Evolutionary conservation across 108 stramenopile species (phyloP), one percentile per base, ranked within the genome.

Genomic region (Skeletonema costatum): DNA sequence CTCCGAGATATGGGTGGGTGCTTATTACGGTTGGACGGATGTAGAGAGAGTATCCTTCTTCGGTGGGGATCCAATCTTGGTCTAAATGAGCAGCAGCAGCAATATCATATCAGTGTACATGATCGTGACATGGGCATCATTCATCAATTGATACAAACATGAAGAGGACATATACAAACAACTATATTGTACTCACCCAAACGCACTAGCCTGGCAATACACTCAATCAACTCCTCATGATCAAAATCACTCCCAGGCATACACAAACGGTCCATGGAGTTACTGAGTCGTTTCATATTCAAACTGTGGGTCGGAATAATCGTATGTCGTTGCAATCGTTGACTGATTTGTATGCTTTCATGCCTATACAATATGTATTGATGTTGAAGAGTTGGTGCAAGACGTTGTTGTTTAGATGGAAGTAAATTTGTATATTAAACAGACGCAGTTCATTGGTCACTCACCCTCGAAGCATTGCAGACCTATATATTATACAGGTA

Each of bases 41-140:
- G 85, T 99, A 99, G n/a, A 98, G 80, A 13, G 95, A 94, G 74
- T 98, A 98, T n/a, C 98, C 98, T 71, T 94, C 94, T 10, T 95
- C 97, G 17, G 90, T 64, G 11, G 98, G 97, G 33, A 99, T 95
- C 98, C 98, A 99, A 62, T 89, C 81, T 69, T 85, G 48, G 63
- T 99, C 97, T 60, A 36, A 36, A 36, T 25, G 25, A 25, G 25
- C 25, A 25, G 25, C 0, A 25, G 25, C 25, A 25, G 36, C 36
- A 36, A 8, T 8, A 36, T 12, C 13, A 13, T 3, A 42, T 42
- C 11, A 10, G 48, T 44, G 21, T 2, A 33, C 21, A 53, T 13
- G 12, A 17, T 64, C 31, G 31, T 38, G 29, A 69, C 25, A 25
- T 25, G 25, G 25, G 0, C 25, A 3, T 62, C 38, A 53, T 2